Conservation (phyloP, 768 basidiomycete species). For the Calocybe gangraenosa region DNA sequence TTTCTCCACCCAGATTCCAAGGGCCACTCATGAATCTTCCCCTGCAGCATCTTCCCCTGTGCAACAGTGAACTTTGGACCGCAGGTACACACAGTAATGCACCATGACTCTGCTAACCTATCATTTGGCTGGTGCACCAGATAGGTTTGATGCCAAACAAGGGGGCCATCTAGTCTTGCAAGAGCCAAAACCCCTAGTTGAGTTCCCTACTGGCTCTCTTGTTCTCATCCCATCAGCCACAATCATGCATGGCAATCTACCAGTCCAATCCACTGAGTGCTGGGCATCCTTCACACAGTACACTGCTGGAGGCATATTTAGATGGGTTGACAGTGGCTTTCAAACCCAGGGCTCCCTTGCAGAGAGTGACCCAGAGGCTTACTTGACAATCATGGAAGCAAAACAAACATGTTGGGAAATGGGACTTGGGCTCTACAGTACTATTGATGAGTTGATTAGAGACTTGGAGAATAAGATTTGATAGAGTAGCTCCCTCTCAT, state of each 20-base stretch:
- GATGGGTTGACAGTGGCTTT: constrained; percentile 7
- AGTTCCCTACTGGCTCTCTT: constrained; percentile 5
- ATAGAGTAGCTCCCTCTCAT: no score
- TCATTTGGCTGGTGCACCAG: background rate
- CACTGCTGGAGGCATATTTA: background rate
- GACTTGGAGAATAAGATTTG: no score
- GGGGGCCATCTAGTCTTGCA: constrained; percentile 1
- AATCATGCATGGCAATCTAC: constrained; percentile 1
- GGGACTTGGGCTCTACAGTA: no score
- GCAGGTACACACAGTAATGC: background rate
- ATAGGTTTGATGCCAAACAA: background rate
- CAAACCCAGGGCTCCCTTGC: background rate
- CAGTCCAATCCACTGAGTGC: no score
- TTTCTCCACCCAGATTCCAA: no score
- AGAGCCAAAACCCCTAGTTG: constrained; percentile 2
- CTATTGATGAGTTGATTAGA: no score
- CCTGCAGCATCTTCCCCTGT: constrained; percentile 1
- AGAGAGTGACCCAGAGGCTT: background rate
- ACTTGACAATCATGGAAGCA: no score
- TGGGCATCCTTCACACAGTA: constrained; percentile 2
- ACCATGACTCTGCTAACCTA: background rate
- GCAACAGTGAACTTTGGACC: no score
- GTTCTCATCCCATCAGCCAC: constrained; percentile 8
- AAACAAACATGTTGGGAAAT: no score
- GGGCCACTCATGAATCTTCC: constrained; percentile 1